These are phyloP conservation scores for Globisporangium paddicum DNA, from an alignment of 352 stramenopile genomes.

Conservation along the genomic window DNA sequence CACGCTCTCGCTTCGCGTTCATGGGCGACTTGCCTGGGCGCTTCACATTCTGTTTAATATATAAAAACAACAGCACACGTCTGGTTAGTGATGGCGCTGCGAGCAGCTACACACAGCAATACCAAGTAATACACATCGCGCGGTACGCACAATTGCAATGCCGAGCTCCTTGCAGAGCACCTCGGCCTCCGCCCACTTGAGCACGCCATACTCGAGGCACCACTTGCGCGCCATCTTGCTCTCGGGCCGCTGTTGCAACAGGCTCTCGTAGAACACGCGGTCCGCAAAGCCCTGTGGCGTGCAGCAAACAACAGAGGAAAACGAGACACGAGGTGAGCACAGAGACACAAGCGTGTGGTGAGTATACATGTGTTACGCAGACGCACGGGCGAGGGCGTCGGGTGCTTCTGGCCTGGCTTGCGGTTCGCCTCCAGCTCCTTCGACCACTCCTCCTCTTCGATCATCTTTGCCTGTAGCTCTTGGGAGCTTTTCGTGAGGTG, in stretches of 20 bases:
- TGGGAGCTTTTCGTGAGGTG: too few relatives aligned
- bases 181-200: slow-evolving; percentile 83
- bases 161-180: slow-evolving; percentile 72
- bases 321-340: too few relatives aligned
- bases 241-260: slow-evolving; percentile 78
- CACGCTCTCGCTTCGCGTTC: slow-evolving; percentile 25
- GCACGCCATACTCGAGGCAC: slow-evolving; percentile 88
- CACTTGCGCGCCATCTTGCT: slow-evolving; percentile 88
- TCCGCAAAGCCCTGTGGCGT: slow-evolving; percentile 70
- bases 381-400: slow-evolving; percentile 75
- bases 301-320: too few relatives aligned
- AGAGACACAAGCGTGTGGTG: too few relatives aligned
- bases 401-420: slow-evolving; percentile 86
- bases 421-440: slow-evolving; percentile 88
- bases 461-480: slow-evolving; percentile 26
- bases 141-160: slow-evolving; percentile 43
- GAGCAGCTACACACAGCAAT: slow-evolving; percentile 8
- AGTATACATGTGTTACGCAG: background rate
- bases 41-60: slow-evolving; percentile 40
- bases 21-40: slow-evolving; percentile 39
- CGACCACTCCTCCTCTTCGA: slow-evolving; percentile 85
- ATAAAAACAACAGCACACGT: background rate
- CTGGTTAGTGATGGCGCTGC: background rate
- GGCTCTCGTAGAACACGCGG: slow-evolving; percentile 89
- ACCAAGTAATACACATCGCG: slow-evolving; percentile 2